Conservation (phyloP, 2,329 filamentous ascomycete species). For the Trichoderma lentiforme region DNA sequence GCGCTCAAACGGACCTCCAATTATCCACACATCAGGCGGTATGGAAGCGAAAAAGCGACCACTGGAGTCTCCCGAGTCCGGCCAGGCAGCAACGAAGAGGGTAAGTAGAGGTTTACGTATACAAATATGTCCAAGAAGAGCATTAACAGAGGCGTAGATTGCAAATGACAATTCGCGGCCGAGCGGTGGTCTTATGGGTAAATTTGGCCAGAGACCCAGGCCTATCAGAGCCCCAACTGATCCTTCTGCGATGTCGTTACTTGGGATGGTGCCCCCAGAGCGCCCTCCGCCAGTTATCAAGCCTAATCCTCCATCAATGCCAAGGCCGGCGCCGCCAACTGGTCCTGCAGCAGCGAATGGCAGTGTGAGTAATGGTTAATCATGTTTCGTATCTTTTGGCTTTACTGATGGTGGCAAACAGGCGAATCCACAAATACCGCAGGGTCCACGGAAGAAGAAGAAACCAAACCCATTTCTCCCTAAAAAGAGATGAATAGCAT, state of each 20-base stretch:
- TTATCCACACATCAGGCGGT: slow-evolving; percentile 36
- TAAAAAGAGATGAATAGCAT: slow-evolving; percentile 31
- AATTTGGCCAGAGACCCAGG: slow-evolving; percentile 35
- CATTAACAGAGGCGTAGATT: slow-evolving; percentile 31
- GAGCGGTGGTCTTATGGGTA: slow-evolving; percentile 35
- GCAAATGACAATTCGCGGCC: slow-evolving; percentile 31
- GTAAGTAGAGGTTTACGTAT: slow-evolving; percentile 32
- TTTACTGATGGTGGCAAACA: not conserved
- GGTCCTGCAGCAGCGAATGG: slow-evolving; percentile 15
- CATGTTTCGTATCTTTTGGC: not conserved
- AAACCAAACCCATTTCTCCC: slow-evolving; percentile 46
- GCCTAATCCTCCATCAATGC: slow-evolving; percentile 13
- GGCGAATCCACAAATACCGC: slow-evolving; percentile 25
- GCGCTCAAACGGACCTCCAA: slow-evolving; percentile 33
- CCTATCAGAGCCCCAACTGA: slow-evolving; percentile 38
- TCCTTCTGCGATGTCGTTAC: slow-evolving; percentile 51
- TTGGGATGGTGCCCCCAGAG: slow-evolving; percentile 47
- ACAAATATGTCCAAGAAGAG: not conserved
- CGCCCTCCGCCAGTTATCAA: slow-evolving; percentile 35
- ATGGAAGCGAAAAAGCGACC: slow-evolving; percentile 42
- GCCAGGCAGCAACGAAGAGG: slow-evolving; percentile 37
- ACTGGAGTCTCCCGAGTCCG: slow-evolving; percentile 36
- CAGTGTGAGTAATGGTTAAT: slow-evolving; percentile 19
- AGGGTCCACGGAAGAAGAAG: slow-evolving; percentile 36
- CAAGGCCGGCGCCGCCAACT: slow-evolving; percentile 22